Evolutionary conservation across 768 basidiomycete genomes (phyloP), one percentile per base, ranked within the genome.

Genomic region (Tremella mesenterica): DNA sequence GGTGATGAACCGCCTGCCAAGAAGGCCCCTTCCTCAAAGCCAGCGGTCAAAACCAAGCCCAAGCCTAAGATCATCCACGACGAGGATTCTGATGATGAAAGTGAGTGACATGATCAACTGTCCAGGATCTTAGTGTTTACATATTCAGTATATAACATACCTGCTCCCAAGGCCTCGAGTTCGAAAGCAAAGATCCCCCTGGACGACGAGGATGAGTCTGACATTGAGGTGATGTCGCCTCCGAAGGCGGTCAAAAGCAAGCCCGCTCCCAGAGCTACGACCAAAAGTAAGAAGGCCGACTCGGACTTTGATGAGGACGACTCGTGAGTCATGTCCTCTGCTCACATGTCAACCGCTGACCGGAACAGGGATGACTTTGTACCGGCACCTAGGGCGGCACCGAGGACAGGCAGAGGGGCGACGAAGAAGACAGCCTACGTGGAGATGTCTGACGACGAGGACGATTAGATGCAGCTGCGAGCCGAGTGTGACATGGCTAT

Each of bases 1-100:
- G 61, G 61, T 1, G 65, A 67, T n/a, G 28, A 60, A 21, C 70
- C 79, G 74, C 73, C 71, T 61, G 58, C 62, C 44, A 63, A 65
- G 36, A 67, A 71, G 50, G 58, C 63, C 3, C 59, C 72, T 4
- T 67, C 72, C 4, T n/a, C 38, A n/a, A 41, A 20, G 18, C 1
- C 50, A 29, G 33, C 30, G 2, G 27, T 46, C 36, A 63, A 63
- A 48, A 21, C 65, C 6, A 65, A 54, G 16, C 44, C 61, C 0
- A 59, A 61, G 31, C 20, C 65, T 4, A 64, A 61, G 44, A 44
- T 55, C n/a, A 54, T 57, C 45, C 56, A 67, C 12, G 28, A 62
- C 12, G 56, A 58, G 29, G 60, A 56, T n/a, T 67, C 63, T 9
- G 65, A 64, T 50, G 60, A 62, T 45, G 63, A 63, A 29, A 55